Conservation (phyloP, 768 basidiomycete genomes). For the Lactarius trivialis region DNA sequence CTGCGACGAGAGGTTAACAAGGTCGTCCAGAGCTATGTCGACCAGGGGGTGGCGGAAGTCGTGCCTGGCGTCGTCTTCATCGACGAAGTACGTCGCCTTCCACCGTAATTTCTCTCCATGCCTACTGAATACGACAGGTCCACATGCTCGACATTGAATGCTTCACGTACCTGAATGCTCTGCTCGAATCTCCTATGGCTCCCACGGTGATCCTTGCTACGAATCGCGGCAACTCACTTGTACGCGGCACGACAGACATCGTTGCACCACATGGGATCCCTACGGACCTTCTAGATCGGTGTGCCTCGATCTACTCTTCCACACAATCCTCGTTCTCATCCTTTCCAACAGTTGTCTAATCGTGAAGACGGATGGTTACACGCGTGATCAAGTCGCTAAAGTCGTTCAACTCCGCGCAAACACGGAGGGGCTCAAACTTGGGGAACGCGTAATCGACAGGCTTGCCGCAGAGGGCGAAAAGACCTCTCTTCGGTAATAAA, state of each 20-base stretch:
- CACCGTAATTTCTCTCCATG: background rate
- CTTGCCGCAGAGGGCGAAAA: conserved; percentile 78
- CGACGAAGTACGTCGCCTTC: conserved; percentile 67
- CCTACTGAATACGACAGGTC: conserved; percentile 46
- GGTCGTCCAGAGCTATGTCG: conserved; percentile 94
- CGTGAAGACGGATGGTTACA: conserved; percentile 84
- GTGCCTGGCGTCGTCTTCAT: conserved; percentile 98
- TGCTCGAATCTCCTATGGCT: conserved; percentile 94
- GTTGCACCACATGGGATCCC: conserved; percentile 91
- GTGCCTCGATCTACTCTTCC: conserved; percentile 24
- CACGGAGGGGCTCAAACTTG: conserved; percentile 77
- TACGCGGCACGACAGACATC: conserved; percentile 90
- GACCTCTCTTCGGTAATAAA: conserved; percentile 77
- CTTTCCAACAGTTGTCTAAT: conserved; percentile 73
- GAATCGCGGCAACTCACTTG: conserved; percentile 87
- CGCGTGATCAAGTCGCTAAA: conserved; percentile 74
- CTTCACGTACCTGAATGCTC: conserved; percentile 95
- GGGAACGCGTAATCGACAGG: conserved; percentile 68
- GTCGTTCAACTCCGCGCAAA: conserved; percentile 83
- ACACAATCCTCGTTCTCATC: background rate
- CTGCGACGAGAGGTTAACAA: conserved; percentile 93
- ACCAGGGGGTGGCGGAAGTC: conserved; percentile 96
- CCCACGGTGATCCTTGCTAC: conserved; percentile 97
- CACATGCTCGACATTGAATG: conserved; percentile 99
- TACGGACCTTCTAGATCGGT: conserved; percentile 90